phyloP scores from a whole-genome alignment of 805 yeast species.

The Citeromyces matritensis region DNA sequence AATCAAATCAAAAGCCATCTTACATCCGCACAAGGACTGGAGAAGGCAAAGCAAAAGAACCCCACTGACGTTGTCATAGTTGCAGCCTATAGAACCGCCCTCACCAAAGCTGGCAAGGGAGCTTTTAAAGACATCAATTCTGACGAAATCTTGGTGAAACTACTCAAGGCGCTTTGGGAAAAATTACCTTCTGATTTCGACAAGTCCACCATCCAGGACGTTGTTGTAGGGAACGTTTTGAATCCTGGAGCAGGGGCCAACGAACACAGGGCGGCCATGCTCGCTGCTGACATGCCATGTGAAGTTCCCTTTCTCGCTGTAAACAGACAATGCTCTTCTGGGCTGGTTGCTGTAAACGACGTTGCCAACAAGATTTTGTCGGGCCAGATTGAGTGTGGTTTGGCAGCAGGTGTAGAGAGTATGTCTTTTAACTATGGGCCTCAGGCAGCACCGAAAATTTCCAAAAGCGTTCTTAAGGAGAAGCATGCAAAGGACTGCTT shows the following conservation, averaged over 20 bases:
- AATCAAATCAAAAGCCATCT: constrained; percentile 17
- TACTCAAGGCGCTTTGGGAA: constrained; percentile 47
- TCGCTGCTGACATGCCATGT: constrained; percentile 85
- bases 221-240: constrained; percentile 82
- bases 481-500: constrained; percentile 49
- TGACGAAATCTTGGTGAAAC: constrained; percentile 59
- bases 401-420: constrained; percentile 89
- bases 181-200: constrained; percentile 37
- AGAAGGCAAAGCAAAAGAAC: constrained; percentile 32
- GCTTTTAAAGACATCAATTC: constrained; percentile 69
- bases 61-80: constrained; percentile 88
- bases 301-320: constrained; percentile 66
- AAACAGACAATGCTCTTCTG: constrained; percentile 93
- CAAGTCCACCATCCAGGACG: constrained; percentile 53
- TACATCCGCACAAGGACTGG: constrained; percentile 8
- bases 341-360: constrained; percentile 80
- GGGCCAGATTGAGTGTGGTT: constrained; percentile 85
- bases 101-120: constrained; percentile 81
- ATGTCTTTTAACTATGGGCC: constrained; percentile 90
- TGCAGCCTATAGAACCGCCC: constrained; percentile 82
- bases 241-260: constrained; percentile 90
- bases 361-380: constrained; percentile 75
- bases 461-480: constrained; percentile 24
- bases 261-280: constrained; percentile 83
- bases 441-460: constrained; percentile 47